Base-by-base conservation (phyloP, 2,329 filamentous ascomycete genomes). In the Colletotrichum cereale region DNA sequence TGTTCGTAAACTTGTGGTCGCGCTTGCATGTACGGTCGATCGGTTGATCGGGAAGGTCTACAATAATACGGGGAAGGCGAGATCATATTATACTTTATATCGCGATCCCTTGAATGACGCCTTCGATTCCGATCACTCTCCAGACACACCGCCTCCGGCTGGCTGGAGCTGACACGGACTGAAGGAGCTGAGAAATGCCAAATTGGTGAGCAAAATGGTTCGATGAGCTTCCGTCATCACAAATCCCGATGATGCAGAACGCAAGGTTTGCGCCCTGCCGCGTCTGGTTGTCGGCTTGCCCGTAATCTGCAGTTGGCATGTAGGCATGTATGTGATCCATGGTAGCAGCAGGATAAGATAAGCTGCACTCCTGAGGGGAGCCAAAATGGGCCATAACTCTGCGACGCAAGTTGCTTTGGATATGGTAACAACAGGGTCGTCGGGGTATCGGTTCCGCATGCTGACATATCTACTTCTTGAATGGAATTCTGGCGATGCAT, bases 221-320 rank as follows among this genome's bases (percentile, higher is more conserved):
- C 71, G 67, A 73, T 40, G 53, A 12, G 48, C 68, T 73, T 73
- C 71, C 63, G 63, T 73, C 71, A 73, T 73, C 48, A 52, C 63
- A 60, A 67, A 71, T 62, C 62, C 67, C 34, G 44, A 67, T 73
- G 71, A 63, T 68, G 68, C 64, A 58, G 53, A 52, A 68, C 47
- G 44, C 53, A 40, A 36, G 52, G 40, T 62, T 40, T 67, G 67
- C 55, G 44, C 56, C 56, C 48, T 63, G 57, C 52, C n/a, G 29
- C 31, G 26, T 21, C 29, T 31, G 18, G 11, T 56, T 36, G 21
- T 24, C 40, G 1, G n/a, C 29, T n/a, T n/a, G 29, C 6, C 52
- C 29, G 52, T 24, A 56, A 56, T 56, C 52, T 26, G 34, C 18
- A 53, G 29, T 53, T 21, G 26, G 10, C 12, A 48, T 14, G 47